A percentile compares a stretch with the other conserved stretches of the same genome.
Conservation (phyloP, 2,329 filamentous ascomycete genomes). For the Penicillium sclerotiorum region DNA sequence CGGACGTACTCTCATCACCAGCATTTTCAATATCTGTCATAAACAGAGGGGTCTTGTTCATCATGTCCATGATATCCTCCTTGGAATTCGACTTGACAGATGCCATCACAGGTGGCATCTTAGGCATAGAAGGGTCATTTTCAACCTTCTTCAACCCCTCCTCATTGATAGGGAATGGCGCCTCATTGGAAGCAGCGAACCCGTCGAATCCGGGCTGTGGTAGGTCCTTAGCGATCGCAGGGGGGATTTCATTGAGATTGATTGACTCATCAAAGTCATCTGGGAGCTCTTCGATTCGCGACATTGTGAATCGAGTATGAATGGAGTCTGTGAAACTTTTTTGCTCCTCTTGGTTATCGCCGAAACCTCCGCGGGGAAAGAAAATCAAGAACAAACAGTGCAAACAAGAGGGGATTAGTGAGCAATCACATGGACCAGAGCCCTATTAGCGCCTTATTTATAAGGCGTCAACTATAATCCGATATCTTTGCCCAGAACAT, state of each 20-base stretch:
- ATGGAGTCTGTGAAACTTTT: slow-evolving; percentile 3
- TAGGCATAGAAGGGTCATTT: slow-evolving; percentile 39
- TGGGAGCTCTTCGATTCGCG: slow-evolving; percentile 54
- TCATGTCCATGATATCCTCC: slow-evolving; percentile 64
- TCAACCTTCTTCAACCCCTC: slow-evolving; percentile 34
- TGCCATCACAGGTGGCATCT: slow-evolving; percentile 62
- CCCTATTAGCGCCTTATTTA: neutral
- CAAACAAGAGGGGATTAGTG: slow-evolving; percentile 31
- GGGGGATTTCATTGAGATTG: slow-evolving; percentile 42
- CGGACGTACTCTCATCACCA: slow-evolving; percentile 53
- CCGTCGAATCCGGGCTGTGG: slow-evolving; percentile 24
- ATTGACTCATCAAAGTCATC: slow-evolving; percentile 54
- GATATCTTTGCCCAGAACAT: too few relatives aligned
- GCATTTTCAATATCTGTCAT: slow-evolving; percentile 83
- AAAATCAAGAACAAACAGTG: slow-evolving; percentile 29
- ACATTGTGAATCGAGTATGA: slow-evolving; percentile 44
- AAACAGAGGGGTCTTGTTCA: slow-evolving; percentile 81
- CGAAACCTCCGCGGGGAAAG: slow-evolving; percentile 13
- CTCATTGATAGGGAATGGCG: slow-evolving; percentile 44
- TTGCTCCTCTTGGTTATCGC: neutral
- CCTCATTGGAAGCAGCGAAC: slow-evolving; percentile 32
- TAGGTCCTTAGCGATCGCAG: slow-evolving; percentile 17
- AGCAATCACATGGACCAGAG: slow-evolving; percentile 1
- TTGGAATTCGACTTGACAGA: slow-evolving; percentile 58
- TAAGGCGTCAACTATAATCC: neutral